phyloP scores from a whole-genome alignment of 805 yeast genomes.

The Candida incommunis region DNA sequence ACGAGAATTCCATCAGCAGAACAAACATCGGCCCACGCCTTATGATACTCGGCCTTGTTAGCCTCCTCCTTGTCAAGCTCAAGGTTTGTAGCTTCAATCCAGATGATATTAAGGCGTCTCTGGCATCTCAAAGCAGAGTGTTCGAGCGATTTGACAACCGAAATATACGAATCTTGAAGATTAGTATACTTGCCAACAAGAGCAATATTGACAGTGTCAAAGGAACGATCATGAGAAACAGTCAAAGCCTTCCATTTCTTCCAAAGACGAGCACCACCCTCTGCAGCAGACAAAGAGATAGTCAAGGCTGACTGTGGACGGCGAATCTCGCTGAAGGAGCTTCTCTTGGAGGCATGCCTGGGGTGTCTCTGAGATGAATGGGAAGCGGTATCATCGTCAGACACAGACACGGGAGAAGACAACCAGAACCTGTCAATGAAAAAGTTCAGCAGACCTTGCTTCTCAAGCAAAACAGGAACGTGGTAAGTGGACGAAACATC shows the following conservation, averaged over 20 bases:
- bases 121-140: conserved; percentile 87
- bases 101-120: conserved; percentile 70
- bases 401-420: background rate
- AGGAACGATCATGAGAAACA: conserved; percentile 63
- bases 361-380: background rate
- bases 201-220: conserved; percentile 83
- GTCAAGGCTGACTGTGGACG: conserved; percentile 20
- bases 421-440: conserved; percentile 23
- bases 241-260: conserved; percentile 72
- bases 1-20: conserved; percentile 93
- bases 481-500: conserved; percentile 96
- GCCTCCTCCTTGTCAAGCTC: conserved; percentile 55
- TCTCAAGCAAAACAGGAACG: conserved; percentile 81
- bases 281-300: conserved; percentile 11
- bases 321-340: conserved; percentile 38
- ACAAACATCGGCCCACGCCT: conserved; percentile 89
- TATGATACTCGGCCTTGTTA: conserved; percentile 69
- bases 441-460: conserved; percentile 71
- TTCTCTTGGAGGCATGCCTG: conserved; percentile 33
- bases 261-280: conserved; percentile 61
- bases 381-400: background rate
- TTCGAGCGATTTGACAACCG: conserved; percentile 90
- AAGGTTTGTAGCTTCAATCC: conserved; percentile 92
- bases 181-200: conserved; percentile 95
- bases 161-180: conserved; percentile 85